These are phyloP conservation scores for Forsythia viridissima DNA, from an alignment of 257 asterid species.

Conservation along the genomic window DNA sequence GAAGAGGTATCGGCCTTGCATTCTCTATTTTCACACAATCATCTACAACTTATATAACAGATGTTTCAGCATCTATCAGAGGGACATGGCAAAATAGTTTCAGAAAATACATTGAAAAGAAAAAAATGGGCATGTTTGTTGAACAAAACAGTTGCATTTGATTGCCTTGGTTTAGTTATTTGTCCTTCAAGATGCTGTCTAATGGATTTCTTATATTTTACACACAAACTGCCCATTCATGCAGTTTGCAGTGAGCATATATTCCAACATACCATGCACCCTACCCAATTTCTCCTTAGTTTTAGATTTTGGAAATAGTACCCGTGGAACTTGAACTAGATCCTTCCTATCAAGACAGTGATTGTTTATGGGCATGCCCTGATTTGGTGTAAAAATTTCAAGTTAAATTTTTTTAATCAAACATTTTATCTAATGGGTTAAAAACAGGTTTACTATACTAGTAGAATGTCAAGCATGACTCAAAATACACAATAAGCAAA, in stretches of 20 bases:
- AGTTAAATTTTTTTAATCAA: background rate
- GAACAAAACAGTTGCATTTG: background rate
- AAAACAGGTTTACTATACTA: background rate
- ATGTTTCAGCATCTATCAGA: no score
- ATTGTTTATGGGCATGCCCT: background rate
- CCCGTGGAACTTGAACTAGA: background rate
- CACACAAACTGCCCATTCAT: background rate
- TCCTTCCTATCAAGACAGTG: background rate
- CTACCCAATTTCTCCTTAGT: background rate
- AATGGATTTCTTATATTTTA: background rate
- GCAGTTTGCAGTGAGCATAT: background rate
- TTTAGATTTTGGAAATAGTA: background rate
- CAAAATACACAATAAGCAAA: background rate
- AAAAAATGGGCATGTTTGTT: background rate
- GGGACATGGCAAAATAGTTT: no score
- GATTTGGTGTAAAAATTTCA: background rate
- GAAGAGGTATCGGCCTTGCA: no score
- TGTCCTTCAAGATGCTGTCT: background rate
- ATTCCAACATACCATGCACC: background rate
- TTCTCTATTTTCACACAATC: no score
- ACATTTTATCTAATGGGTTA: background rate
- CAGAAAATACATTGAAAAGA: background rate
- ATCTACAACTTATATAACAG: background rate
- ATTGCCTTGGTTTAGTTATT: background rate
- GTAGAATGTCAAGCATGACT: background rate